These are phyloP conservation scores for Aureobasidium melanogenum DNA, from an alignment of 2,329 filamentous ascomycete genomes.

Conservation along the genomic window DNA sequence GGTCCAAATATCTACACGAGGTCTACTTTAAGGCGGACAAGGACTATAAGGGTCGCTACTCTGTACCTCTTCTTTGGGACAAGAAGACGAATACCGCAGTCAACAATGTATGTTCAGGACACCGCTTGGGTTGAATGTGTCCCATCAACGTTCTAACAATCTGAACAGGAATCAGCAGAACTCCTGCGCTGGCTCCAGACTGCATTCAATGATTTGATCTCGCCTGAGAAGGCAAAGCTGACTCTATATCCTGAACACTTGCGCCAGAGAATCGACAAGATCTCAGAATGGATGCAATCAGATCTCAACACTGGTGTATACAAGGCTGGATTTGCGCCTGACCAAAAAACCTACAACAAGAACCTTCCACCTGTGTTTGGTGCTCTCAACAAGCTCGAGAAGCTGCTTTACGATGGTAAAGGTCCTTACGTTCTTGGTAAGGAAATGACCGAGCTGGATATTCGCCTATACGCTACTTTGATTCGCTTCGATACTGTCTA, in stretches of 20 bases:
- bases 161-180: conserved; percentile 44
- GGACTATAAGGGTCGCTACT: conserved; percentile 52
- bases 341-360: conserved; percentile 48
- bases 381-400: conserved; percentile 51
- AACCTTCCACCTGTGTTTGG: conserved; percentile 49
- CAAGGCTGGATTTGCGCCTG: conserved; percentile 47
- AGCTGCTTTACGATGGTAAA: conserved; percentile 34
- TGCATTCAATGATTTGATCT: conserved; percentile 44
- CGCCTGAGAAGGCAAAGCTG: conserved; percentile 32
- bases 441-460: conserved; percentile 50
- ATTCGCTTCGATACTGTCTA: conserved; percentile 55
- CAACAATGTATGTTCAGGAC: conserved; percentile 37
- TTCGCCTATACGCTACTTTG: conserved; percentile 48
- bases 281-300: conserved; percentile 45
- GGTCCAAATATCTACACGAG: conserved; percentile 49
- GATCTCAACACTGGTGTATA: conserved; percentile 54
- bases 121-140: not conserved
- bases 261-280: conserved; percentile 41
- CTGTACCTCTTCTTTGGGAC: conserved; percentile 55
- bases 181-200: conserved; percentile 50
- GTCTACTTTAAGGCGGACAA: conserved; percentile 54
- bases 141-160: not conserved
- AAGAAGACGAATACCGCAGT: conserved; percentile 47
- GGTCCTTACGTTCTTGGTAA: conserved; percentile 50
- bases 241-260: conserved; percentile 47